A percentile compares a stretch with the other conserved stretches of the same genome.
Conservation (phyloP, 176 grass and related monocot genomes). For the Stipa capillata region DNA sequence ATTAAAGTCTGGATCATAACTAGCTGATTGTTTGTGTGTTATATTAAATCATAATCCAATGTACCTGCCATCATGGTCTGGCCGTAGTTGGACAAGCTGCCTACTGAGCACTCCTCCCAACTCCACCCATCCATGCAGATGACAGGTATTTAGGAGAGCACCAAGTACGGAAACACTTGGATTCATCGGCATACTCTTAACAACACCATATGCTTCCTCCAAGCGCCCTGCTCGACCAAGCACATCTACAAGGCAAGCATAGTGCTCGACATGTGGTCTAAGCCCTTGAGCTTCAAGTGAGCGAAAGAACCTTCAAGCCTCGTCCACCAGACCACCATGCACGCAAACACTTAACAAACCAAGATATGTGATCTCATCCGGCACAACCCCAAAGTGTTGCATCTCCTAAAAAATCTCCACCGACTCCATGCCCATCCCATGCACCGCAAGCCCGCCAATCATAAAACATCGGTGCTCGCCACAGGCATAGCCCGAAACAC, state of each 20-base stretch:
- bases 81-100: constrained; percentile 57
- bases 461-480: constrained; percentile 38
- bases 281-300: constrained; percentile 41
- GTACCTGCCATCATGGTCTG: constrained; percentile 59
- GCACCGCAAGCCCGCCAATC: constrained; percentile 50
- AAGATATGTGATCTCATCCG: constrained; percentile 68
- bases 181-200: constrained; percentile 46
- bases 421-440: constrained; percentile 39
- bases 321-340: constrained; percentile 56
- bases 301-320: constrained; percentile 49
- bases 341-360: constrained; percentile 42
- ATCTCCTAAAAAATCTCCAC: constrained; percentile 51
- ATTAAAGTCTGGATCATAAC: too few species aligned
- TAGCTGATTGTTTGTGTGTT: background rate
- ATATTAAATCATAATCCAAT: constrained; percentile 39
- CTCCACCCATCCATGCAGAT: constrained; percentile 56
- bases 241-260: constrained; percentile 60
- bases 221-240: constrained; percentile 57
- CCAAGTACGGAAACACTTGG: constrained; percentile 57
- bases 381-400: constrained; percentile 15
- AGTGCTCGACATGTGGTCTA: constrained; percentile 53
- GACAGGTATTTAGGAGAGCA: constrained; percentile 49
- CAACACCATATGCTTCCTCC: constrained; percentile 44
- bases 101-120: constrained; percentile 54
- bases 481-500: constrained; percentile 35